Conservation (phyloP, 257 asterid species). For the Asclepias syriaca region DNA sequence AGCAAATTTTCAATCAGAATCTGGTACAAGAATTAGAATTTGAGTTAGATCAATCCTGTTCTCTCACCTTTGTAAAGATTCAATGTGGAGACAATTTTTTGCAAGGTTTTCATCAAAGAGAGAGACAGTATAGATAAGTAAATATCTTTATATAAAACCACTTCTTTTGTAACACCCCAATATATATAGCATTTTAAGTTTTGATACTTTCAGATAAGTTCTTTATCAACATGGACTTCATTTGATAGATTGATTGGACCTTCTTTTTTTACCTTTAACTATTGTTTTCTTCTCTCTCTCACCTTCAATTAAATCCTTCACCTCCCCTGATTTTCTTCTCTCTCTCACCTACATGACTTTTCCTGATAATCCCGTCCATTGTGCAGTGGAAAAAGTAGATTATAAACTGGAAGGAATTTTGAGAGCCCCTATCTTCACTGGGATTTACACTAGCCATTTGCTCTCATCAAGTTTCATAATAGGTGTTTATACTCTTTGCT, state of each 20-base stretch:
- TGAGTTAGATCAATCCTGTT: not conserved
- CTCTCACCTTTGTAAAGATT: not conserved
- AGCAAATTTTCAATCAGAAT: not conserved
- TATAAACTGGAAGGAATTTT: not conserved
- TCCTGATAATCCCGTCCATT: not conserved
- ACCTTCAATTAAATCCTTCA: not conserved
- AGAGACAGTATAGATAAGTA: not conserved
- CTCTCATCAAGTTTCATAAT: not conserved
- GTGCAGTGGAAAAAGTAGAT: not conserved
- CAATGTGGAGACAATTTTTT: not conserved
- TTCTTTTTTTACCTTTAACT: not conserved
- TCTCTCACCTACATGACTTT: not conserved
- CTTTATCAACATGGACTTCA: not conserved
- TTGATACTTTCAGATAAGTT: not conserved
- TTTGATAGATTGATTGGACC: not conserved
- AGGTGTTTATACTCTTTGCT: not conserved
- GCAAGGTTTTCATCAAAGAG: not conserved
- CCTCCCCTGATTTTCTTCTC: not conserved
- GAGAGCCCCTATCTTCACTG: too few species aligned
- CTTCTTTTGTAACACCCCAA: not conserved
- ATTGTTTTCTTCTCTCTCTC: not conserved
- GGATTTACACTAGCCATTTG: too few species aligned
- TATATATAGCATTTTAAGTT: not conserved
- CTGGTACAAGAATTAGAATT: not conserved
- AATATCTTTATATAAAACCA: not conserved